Conservation (phyloP, 2,329 filamentous ascomycete genomes). For the Sordariomycetes sp. region DNA sequence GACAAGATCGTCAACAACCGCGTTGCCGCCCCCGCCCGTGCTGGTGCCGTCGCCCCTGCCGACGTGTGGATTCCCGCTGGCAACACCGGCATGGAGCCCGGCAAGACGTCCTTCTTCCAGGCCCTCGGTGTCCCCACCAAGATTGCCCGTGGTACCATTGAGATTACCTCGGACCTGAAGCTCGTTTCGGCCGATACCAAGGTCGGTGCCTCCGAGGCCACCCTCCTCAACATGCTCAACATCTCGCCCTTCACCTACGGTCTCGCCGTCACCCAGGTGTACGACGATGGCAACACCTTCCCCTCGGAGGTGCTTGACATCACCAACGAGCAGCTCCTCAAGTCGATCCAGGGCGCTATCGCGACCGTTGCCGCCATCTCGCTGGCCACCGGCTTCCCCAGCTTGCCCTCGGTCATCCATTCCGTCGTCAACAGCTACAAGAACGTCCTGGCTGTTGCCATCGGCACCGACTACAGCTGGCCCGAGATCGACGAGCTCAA, state of each 20-base stretch:
- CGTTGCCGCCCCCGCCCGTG: constrained; percentile 94
- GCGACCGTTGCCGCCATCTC: constrained; percentile 83
- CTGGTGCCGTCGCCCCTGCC: constrained; percentile 84
- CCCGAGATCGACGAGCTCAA: constrained; percentile 95
- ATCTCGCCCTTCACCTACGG: constrained; percentile 99
- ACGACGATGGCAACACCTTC: constrained; percentile 96
- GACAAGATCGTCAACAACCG: constrained; percentile 94
- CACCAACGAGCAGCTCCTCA: constrained; percentile 86
- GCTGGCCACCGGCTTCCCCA: constrained; percentile 89
- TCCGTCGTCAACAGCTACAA: constrained; percentile 97
- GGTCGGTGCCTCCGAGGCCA: constrained; percentile 98
- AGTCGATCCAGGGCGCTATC: constrained; percentile 71
- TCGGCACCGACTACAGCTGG: constrained; percentile 89
- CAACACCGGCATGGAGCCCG: constrained; percentile 99
- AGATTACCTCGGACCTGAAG: constrained; percentile 97
- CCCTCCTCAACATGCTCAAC: constrained; percentile 99
- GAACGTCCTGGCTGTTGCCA: constrained; percentile 81
- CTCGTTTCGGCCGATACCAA: constrained; percentile 86
- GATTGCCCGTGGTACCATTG: constrained; percentile 99
- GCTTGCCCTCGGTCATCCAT: constrained; percentile 92
- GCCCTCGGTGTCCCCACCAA: constrained; percentile 99
- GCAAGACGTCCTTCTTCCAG: constrained; percentile 99
- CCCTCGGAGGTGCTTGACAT: constrained; percentile 79
- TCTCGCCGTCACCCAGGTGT: constrained; percentile 93
- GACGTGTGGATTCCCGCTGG: constrained; percentile 95